Conservation (phyloP, 768 basidiomycete species). For the Mycena galopus region DNA sequence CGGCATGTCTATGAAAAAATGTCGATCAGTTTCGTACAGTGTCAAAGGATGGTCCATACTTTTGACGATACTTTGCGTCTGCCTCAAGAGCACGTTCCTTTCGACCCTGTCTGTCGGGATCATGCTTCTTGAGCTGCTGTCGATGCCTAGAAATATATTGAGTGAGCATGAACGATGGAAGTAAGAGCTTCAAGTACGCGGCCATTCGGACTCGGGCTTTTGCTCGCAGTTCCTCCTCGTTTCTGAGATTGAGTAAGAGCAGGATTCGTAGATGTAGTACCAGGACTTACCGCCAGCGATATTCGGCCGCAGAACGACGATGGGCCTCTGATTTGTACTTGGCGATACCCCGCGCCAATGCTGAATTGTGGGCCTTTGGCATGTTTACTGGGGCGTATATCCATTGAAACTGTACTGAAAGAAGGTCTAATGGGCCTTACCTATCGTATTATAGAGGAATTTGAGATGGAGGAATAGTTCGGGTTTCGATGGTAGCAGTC, state of each 20-base stretch:
- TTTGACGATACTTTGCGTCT: not conserved
- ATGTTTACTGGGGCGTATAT: not conserved
- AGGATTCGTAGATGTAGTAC: not conserved
- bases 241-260: not conserved
- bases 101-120: not conserved
- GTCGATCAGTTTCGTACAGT: not conserved
- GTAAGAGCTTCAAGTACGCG: not conserved
- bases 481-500: not conserved
- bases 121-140: not conserved
- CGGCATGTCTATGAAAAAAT: not conserved
- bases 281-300: constrained; percentile 4
- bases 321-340: not conserved
- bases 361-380: not conserved
- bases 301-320: not conserved
- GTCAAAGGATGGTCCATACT: not conserved
- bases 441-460: not conserved
- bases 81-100: not conserved
- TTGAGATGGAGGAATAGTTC: not conserved
- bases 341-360: not conserved
- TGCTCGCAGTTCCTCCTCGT: constrained; percentile 1
- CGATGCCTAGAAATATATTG: not conserved
- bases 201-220: not conserved
- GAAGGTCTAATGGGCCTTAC: not conserved
- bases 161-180: not conserved
- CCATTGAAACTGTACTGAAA: not conserved